Base-by-base conservation (phyloP, 768 basidiomycete species). In the Mycena galopus region DNA sequence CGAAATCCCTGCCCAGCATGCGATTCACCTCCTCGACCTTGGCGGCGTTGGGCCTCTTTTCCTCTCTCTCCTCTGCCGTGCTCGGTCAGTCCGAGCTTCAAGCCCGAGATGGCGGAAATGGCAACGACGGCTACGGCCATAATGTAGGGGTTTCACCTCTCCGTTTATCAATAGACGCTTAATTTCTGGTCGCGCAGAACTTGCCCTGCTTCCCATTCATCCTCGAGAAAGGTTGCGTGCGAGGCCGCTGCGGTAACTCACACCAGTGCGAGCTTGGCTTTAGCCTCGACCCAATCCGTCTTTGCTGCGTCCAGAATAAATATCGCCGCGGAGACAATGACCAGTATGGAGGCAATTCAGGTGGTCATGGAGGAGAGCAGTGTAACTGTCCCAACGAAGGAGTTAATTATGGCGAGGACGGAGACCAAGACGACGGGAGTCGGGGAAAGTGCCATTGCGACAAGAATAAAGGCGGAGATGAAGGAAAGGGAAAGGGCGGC, bases 211-310 rank as follows among this genome's bases (percentile, higher is more conserved):
- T 51, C 47, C 67, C 67, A 16, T 68, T 68, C 58, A 39, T 37
- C 6, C 2, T 51, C 58, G 37, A 60, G 0, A 44, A 60, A 2
- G 4, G 16, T 8, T 68, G 67, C 58, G 58, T 68, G 12, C 42
- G 35, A 11, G 67, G 67, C 29, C 58, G 59, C 16, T 68, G 67
- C 67, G 12, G 16, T 23, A 23, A 67, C 21, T 25, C 25, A 4
- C 67, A 47, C 33, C 32, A 61, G 10, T 68, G 67, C 67, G 67
- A 68, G 67, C 50, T 68, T n/a, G 67, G 67, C 23, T 68, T 68
- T 58, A 25, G 23, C 23, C 4, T 68, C 47, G 58, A 68, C 47
- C 56, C 56, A 7, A 39, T 50, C 11, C 35, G 67, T 5, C 57
- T 59, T 12, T 59, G 57, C 33, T 59, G 57, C 29, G 57, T 59